Evolutionary conservation across 1,284 basidiomycete genomes (phyloP).

Genomic region (Fomitiporia mediterranea): DNA sequence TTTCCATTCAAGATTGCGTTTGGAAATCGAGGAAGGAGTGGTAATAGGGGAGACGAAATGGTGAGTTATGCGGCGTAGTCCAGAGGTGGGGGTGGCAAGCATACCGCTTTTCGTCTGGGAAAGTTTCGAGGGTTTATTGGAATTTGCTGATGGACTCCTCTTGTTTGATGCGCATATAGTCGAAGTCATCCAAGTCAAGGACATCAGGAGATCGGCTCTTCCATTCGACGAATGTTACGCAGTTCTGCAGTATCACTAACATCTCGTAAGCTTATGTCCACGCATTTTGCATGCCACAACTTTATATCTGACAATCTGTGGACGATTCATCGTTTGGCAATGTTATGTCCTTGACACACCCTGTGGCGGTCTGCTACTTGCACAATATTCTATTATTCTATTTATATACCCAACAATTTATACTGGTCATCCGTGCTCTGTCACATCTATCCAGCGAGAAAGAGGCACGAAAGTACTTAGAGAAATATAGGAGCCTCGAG

Average conservation of each 20-base stretch:
- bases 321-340: conserved; percentile 8
- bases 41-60: not conserved
- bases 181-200: conserved; percentile 20
- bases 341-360: not conserved
- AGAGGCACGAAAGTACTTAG: conserved; percentile 71
- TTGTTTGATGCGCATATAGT: conserved; percentile 12
- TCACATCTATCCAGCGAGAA: conserved; percentile 38
- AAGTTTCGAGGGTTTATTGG: not conserved
- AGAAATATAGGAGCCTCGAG: conserved; percentile 68
- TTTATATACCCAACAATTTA: conserved; percentile 23
- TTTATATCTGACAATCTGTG: not conserved
- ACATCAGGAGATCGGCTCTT: conserved; percentile 26
- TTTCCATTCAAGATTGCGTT: not conserved
- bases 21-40: not conserved
- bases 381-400: not conserved
- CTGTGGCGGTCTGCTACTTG: not conserved
- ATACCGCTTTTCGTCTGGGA: not conserved
- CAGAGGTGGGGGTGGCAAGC: not conserved
- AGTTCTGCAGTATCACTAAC: conserved; percentile 64
- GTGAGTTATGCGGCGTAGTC: not conserved
- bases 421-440: conserved; percentile 22
- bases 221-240: conserved; percentile 47
- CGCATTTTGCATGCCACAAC: conserved; percentile 1
- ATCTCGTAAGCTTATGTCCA: conserved; percentile 50
- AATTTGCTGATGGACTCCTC: not conserved